Base-by-base conservation (phyloP, 495 filamentous ascomycete genomes). In the Penicillium atrosanguineum region DNA sequence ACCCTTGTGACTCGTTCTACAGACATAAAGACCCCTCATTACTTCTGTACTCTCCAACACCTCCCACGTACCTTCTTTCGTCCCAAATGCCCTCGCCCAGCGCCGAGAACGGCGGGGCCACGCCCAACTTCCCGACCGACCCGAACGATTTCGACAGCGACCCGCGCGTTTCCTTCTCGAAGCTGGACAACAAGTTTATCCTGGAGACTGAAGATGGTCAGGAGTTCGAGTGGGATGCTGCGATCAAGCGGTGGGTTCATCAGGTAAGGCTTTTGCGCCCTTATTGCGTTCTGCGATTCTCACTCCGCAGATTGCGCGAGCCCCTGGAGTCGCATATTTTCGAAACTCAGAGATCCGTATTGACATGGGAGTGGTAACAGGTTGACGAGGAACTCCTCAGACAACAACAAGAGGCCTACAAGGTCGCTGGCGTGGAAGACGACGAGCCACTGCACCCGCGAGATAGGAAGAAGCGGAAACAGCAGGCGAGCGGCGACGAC, bases 141-240 rank as follows among this genome's bases (percentile, higher is more conserved):
- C 80, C 80, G 3, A 75, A 83, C 53, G 84, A 93, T 25, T 96
- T 97, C 67, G 85, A 88, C 53, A 72, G 74, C 50, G 93, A 97
- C 65, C 79, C 87, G 20, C 89, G 93, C 55, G 87, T 97, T 56
- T 91, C 90, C 0, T 96, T 84, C 72, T 94, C 89, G 4, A 87
- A 84, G 62, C 72, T 88, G 47, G 86, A 91, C 69, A 75, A 84
- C 55, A 93, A 89, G 62, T 91, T 85, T 70, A 82, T 92, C 20
- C 81, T 95, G 0, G 92, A 96, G 49, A 84, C 89, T 23, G 90
- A 92, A 15, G 84, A 92, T 68, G 92, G 90, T 19, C 77, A 83
- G 45, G 92, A 97, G 63, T 96, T 85, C 71, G 87, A 91, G 61
- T 97, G 82, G 70, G 84, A 94, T 68, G 74, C 78, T 11, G 79